Evolutionary conservation across 805 yeast genomes (phyloP), one percentile per base, ranked within the genome.

Genomic region (Monosporozyma solicola): DNA sequence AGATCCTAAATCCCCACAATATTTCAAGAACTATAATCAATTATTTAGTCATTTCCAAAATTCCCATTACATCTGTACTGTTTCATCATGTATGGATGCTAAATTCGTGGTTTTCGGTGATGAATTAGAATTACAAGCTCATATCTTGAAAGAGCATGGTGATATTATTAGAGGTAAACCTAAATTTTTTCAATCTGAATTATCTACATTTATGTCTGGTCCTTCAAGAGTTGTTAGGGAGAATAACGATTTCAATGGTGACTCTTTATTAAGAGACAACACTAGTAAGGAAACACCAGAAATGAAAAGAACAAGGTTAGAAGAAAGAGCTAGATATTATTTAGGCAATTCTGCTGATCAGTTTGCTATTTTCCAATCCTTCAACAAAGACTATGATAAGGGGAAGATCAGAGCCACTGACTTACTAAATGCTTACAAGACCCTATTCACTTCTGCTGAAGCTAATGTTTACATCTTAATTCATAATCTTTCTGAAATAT

Each of bases 21-120:
- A 87, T 69, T 94, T 85, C 71, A 76, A 76, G 58, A 79, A 91
- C 67, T 92, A 92, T 64, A 85, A 85, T 47, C 74, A 80, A 41
- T 74, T 94, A 52, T 85, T 82, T 59, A 72, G 73, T 15, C 99
- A 94, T 72, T 94, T 94, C 69, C 75, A 73, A 59, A 67, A 64
- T 3, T 81, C 77, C 44, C 99, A 94, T 68, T 88, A 74, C 67
- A 81, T 82, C 15, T 94, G 99, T 71, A 75, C 78, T 33, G 85
- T 86, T 20, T 87, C 80, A 48, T 62, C 78, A 11, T 94, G 99
- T 70, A 69, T 91, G 48, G 98, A 91, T 53, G 83, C 86, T 67
- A 87, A 87, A 65, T 92, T 94, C 70, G 94, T 94, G 24, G 99
- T 92, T 1, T 94, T 94, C 65, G 79, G 84, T 24, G 92, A 89